Evolutionary conservation across 176 grass and related monocot species (phyloP).

Genomic region (Microstegium vimineum): DNA sequence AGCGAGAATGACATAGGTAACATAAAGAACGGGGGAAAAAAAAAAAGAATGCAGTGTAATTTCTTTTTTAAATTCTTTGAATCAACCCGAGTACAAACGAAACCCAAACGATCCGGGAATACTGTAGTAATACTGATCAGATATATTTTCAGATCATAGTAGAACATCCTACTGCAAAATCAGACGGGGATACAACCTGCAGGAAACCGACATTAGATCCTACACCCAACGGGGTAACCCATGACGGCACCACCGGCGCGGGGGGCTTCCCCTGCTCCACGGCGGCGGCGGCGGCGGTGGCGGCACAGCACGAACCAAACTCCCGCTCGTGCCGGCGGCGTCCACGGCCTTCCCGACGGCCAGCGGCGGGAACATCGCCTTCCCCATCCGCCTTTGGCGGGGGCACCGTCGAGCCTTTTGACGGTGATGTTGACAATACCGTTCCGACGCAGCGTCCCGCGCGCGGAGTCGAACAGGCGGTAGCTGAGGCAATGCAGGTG

Average conservation of each 20-base stretch:
- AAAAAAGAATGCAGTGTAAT: background rate
- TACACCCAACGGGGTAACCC: constrained; percentile 31
- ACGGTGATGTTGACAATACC: no score
- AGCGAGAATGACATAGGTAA: no score
- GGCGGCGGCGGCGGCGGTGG: no score
- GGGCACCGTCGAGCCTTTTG: background rate
- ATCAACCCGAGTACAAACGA: background rate
- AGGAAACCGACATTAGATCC: background rate
- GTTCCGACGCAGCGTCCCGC: no score
- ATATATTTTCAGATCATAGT: background rate
- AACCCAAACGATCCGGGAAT: background rate
- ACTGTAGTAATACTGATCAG: background rate
- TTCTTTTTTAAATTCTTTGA: background rate
- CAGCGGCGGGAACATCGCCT: background rate
- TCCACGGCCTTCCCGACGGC: background rate
- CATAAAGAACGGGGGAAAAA: background rate
- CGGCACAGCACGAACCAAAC: constrained; percentile 2
- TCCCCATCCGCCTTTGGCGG: background rate
- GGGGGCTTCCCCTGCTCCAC: background rate
- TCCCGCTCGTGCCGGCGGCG: background rate
- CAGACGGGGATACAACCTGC: background rate
- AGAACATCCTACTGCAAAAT: background rate
- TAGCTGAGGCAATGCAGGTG: no score
- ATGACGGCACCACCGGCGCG: constrained; percentile 31
- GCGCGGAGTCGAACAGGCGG: no score